phyloP scores from a whole-genome alignment of 805 yeast genomes.

The Blastobotrys terrestris region DNA sequence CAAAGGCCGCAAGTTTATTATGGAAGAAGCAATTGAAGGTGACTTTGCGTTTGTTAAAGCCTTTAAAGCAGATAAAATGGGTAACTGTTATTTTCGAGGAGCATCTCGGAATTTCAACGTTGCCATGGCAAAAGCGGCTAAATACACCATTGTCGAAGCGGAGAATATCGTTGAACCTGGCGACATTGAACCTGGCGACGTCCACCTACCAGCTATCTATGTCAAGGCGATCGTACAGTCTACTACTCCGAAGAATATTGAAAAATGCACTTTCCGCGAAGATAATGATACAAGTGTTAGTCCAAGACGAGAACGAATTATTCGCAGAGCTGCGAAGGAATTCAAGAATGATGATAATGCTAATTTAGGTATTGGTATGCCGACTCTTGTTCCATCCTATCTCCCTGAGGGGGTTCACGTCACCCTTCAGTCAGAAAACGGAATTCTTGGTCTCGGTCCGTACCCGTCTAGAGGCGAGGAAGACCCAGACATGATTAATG shows the following conservation, averaged over 20 bases:
- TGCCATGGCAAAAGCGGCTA: constrained; percentile 42
- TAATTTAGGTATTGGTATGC: constrained; percentile 47
- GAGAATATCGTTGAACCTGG: constrained; percentile 45
- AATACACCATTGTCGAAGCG: constrained; percentile 43
- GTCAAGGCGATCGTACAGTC: constrained; percentile 38
- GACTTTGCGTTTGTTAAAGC: constrained; percentile 47
- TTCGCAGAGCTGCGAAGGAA: constrained; percentile 42
- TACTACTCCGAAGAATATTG: constrained; percentile 39
- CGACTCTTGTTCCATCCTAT: constrained; percentile 42
- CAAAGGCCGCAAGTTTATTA: constrained; percentile 37
- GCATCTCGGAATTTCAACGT: constrained; percentile 43
- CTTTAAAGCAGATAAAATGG: constrained; percentile 41
- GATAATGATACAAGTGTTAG: constrained; percentile 1
- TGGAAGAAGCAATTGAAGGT: constrained; percentile 41
- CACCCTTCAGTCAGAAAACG: constrained; percentile 44
- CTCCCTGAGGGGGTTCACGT: constrained; percentile 35
- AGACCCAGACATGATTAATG: constrained; percentile 44
- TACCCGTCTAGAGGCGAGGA: constrained; percentile 38
- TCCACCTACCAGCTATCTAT: constrained; percentile 43
- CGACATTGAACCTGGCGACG: constrained; percentile 38
- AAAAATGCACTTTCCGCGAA: constrained; percentile 25
- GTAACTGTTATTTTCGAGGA: constrained; percentile 43
- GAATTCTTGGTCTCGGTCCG: constrained; percentile 46
- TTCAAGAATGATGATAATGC: constrained; percentile 39
- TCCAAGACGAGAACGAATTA: constrained; percentile 33